Conservation (phyloP, 768 basidiomycete species). For the Tulasnella sp. region DNA sequence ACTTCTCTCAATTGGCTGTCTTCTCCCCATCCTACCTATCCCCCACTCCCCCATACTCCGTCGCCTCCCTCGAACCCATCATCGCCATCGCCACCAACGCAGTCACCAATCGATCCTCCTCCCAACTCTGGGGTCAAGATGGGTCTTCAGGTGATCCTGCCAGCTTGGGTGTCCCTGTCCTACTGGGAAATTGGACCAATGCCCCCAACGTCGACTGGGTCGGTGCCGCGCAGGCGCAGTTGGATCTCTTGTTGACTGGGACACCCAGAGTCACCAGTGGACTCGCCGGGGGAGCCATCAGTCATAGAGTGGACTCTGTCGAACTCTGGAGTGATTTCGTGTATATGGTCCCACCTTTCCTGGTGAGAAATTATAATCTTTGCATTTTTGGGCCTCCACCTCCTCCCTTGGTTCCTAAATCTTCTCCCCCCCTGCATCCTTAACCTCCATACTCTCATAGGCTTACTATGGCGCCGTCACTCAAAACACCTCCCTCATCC, state of each 20-base stretch:
- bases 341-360: constrained; percentile 22
- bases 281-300: constrained; percentile 22
- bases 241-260: constrained; percentile 20
- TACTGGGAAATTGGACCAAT: constrained; percentile 17
- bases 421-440: neutral
- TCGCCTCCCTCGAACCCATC: constrained; percentile 9
- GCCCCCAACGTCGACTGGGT: constrained; percentile 15
- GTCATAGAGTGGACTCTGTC: constrained; percentile 24
- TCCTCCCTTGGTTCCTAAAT: no score
- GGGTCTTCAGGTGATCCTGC: constrained; percentile 24
- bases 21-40: constrained; percentile 17
- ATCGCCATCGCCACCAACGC: constrained; percentile 18
- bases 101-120: constrained; percentile 13
- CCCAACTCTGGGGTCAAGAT: constrained; percentile 18
- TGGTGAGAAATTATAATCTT: constrained; percentile 22
- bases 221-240: constrained; percentile 20
- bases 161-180: constrained; percentile 18
- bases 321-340: constrained; percentile 20
- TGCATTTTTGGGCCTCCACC: neutral
- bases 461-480: constrained; percentile 25
- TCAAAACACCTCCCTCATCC: neutral
- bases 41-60: constrained; percentile 4
- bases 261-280: constrained; percentile 20
- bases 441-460: constrained; percentile 21
- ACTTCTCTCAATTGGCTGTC: constrained; percentile 23